Conservation (phyloP, 441 rosid species). For the Erodium trifolium region DNA sequence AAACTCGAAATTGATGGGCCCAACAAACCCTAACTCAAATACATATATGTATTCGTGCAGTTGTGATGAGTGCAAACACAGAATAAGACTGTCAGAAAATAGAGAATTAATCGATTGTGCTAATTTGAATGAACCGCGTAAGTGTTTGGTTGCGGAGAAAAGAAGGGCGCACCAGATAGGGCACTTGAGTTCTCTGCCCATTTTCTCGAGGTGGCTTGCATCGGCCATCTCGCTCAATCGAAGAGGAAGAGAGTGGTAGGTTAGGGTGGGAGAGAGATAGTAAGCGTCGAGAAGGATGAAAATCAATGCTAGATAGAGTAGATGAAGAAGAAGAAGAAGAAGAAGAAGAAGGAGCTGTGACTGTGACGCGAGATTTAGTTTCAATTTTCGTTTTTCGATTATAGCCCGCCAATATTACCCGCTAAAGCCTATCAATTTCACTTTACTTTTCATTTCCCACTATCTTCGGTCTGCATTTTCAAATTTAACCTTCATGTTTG, state of each 20-base stretch:
- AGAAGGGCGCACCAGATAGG: conserved; percentile 20
- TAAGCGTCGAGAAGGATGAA: background rate
- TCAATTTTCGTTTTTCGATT: background rate
- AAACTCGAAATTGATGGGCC: background rate
- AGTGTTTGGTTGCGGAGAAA: background rate
- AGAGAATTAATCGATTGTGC: background rate
- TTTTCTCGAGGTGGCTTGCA: conserved; percentile 52
- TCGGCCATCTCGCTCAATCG: conserved; percentile 16
- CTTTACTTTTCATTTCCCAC: no score
- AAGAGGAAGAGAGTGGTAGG: background rate
- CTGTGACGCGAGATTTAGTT: background rate
- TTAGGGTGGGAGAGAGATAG: background rate
- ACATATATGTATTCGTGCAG: background rate
- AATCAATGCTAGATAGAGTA: no score
- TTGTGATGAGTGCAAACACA: background rate
- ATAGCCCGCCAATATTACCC: background rate
- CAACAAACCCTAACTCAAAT: background rate
- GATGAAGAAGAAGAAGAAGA: background rate
- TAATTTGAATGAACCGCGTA: background rate
- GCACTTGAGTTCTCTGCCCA: conserved; percentile 93
- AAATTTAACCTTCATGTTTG: no score
- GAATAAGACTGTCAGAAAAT: background rate
- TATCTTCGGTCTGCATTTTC: no score
- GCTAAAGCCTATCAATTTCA: background rate
- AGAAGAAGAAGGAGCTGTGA: background rate